Percentiles rank a stretch among this genome's conserved stretches.
Conservation (phyloP, 176 grass and related monocot genomes). For the Chrysopogon serrulatus region DNA sequence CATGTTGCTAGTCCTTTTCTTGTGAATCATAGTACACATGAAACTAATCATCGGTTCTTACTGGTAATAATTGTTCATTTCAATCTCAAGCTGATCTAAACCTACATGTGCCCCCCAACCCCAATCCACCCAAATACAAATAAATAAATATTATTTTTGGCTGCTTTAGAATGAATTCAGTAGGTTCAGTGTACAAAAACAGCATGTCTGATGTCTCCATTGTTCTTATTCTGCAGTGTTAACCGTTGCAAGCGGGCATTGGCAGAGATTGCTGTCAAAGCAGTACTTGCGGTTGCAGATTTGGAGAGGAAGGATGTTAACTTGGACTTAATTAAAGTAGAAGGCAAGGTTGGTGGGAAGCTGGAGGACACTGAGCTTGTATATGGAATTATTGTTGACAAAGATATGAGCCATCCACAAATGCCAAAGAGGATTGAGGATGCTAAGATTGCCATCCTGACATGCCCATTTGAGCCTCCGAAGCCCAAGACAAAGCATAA, state of each 20-base stretch:
- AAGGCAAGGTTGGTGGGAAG: conserved; percentile 96
- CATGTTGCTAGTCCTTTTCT: background rate
- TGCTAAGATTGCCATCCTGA: conserved; percentile 92
- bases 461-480: conserved; percentile 95
- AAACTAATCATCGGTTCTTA: background rate
- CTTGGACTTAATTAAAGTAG: conserved; percentile 93
- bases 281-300: conserved; percentile 93
- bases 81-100: background rate
- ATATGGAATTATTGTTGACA: conserved; percentile 90
- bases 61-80: background rate
- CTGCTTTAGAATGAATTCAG: background rate
- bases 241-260: conserved; percentile 76
- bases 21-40: background rate
- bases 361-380: conserved; percentile 94
- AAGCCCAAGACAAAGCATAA: conserved; percentile 99
- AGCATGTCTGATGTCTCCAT: background rate
- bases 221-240: conserved; percentile 53
- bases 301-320: conserved; percentile 99
- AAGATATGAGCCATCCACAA: conserved; percentile 99
- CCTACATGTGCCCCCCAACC: background rate
- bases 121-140: no score
- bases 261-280: conserved; percentile 89
- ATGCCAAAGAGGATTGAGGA: conserved; percentile 98
- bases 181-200: background rate
- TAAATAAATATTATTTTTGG: background rate